Evolutionary conservation across 2,329 filamentous ascomycete species (phyloP), one percentile per base, ranked within the genome.

Genomic region (Madurella fahalii): DNA sequence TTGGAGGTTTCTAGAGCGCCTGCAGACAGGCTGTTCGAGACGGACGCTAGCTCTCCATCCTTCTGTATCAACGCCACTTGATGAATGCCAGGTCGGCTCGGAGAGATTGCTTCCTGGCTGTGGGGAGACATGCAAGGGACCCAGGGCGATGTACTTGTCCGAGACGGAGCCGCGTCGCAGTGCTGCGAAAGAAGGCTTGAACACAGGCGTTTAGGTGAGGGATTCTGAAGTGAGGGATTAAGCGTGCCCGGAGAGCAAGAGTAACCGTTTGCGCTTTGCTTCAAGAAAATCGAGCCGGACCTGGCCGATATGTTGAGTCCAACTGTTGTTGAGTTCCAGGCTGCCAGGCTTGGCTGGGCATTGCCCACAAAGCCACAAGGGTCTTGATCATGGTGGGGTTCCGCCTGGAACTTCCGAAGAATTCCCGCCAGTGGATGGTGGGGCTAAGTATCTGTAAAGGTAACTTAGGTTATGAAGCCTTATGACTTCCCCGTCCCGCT

Each of bases 81-180:
- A 25, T 49, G 37, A 43, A 15, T 50, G 58, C 61, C 63, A 43
- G 57, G 43, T 37, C 56, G 57, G 61, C 57, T 59, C 37, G 56
- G 44, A 31, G 56, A 39, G 40, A 44, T 58, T 45, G 53, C 51
- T 44, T 59, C 52, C 32, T 60, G 57, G 48, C 56, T 53, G 57
- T 61, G 59, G 49, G 61, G 58, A 65, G 64, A 65, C 64, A 66
- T 66, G 56, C 64, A 66, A 59, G 45, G 49, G 31, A 39, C 4
- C 37, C 37, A 40, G 40, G 50, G 32, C 30, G 40, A 40, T 32
- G 20, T 37, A 40, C 25, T 41, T 41, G 52, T 39, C 40, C 16
- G 30, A 18, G 30, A 31, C 2, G 31, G 12, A 16, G 25, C 47
- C 12, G 17, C 15, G 32, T 31, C 20, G 50, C 13, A 30, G 11